Evolutionary conservation across 129 eudicot genomes (phyloP), one percentile per base, ranked within the genome.

Genomic region (Helichrysum umbraculigerum): DNA sequence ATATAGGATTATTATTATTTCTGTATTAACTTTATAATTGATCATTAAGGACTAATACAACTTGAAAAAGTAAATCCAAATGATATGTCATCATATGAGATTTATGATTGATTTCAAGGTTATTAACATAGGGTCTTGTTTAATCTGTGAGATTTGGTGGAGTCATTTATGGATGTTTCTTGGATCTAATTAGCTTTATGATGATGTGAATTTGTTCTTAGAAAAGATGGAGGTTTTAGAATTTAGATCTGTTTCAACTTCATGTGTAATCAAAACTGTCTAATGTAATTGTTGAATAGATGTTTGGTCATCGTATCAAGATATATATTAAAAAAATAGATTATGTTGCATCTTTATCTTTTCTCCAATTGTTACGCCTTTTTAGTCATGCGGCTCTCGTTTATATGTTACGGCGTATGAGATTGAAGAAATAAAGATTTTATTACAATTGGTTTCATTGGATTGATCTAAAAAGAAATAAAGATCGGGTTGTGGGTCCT

Each of bases 31-130:
- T 21, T 70, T 70, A 29, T 47, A 51, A 50, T 50, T 28, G 17
- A 70, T 68, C 9, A 42, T 61, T 37, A 75, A 62, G 42, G 17
- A 19, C 21, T 19, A 3, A 19, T 37, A 37, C 11, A 30, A 3
- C 6, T 47, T 11, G 15, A 57, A 29, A 73, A 42, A 17, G 33
- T 72, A 70, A 71, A 20, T 61, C 63, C 22, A 8, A 17, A 44
- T 41, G 60, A 50, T 47, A 42, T 61, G 42, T 77, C 75, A 39
- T 28, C 10, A 28, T 4, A 34, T 19, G 42, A 52, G 78, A 63
- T 72, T 52, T 6, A 72, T 72, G 34, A 62, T 79, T 39, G 50
- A 19, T 60, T 65, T 75, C 68, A 64, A 65, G 66, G 66, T 51
- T 67, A 19, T 65, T 50, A 66, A 65, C 28, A 65, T 67, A 32